A percentile compares a stretch with the other conserved stretches of the same genome.
phyloP scores from a whole-genome alignment of 352 stramenopile species.

The Aphanomyces cochlioides region DNA sequence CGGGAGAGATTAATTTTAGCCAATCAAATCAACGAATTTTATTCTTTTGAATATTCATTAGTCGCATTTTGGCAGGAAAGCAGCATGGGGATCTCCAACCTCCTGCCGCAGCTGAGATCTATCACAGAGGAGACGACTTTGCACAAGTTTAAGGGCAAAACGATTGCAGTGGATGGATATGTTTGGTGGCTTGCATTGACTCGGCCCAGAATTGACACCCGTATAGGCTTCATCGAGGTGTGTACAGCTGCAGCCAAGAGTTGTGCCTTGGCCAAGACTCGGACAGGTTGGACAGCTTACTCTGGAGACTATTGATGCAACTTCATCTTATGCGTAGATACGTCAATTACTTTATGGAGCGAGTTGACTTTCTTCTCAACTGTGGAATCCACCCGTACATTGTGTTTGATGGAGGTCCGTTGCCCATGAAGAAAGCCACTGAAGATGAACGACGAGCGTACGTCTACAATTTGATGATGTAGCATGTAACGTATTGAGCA shows the following conservation, averaged over 20 bases:
- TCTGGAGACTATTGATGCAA: background rate
- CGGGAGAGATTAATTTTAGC: background rate
- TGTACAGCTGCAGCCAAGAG: slow-evolving; percentile 71
- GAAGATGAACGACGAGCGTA: slow-evolving; percentile 68
- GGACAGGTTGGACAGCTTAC: slow-evolving; percentile 47
- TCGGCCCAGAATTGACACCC: background rate
- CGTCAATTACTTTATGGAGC: slow-evolving; percentile 71
- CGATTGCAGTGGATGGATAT: slow-evolving; percentile 76
- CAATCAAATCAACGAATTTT: slow-evolving; percentile 16
- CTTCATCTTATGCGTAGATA: slow-evolving; percentile 42
- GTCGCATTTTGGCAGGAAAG: background rate
- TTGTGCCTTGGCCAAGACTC: slow-evolving; percentile 62
- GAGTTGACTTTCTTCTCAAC: slow-evolving; percentile 46
- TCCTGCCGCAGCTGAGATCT: slow-evolving; percentile 65
- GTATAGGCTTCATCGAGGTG: slow-evolving; percentile 70
- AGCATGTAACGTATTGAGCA: slow-evolving; percentile 29
- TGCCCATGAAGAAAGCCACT: slow-evolving; percentile 76
- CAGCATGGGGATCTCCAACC: slow-evolving; percentile 41
- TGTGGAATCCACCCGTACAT: slow-evolving; percentile 68
- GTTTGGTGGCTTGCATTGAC: slow-evolving; percentile 52
- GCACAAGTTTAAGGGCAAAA: slow-evolving; percentile 52
- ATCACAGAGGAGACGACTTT: slow-evolving; percentile 61
- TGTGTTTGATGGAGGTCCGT: slow-evolving; percentile 65
- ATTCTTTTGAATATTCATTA: slow-evolving; percentile 24
- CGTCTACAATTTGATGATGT: slow-evolving; percentile 14